Base-by-base conservation (phyloP, 2,329 filamentous ascomycete species). In the Calonectria hawksworthii region DNA sequence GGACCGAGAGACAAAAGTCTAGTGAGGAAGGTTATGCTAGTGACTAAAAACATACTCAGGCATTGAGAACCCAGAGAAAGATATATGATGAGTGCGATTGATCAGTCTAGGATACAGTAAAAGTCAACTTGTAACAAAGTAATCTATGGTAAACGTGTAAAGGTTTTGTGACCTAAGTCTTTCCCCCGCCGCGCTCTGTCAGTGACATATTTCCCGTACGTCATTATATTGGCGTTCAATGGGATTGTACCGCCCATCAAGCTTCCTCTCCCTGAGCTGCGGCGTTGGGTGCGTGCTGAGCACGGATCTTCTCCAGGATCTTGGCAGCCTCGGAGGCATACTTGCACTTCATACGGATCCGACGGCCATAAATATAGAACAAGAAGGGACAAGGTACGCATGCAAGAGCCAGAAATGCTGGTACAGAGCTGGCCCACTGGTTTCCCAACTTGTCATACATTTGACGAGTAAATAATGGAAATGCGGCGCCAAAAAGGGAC, bases 401-500 rank as follows among this genome's bases (percentile, higher is more conserved):
- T 16, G 59, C 69, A 41, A 71, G 36, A 14, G 61, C 59, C 21
- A 71, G n/a, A 16, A 71, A 66, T 4, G 69, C 69, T 7, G 69
- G 69, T 10, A 71, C 16, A 26, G 56, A 71, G 13, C 30, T 32
- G 3, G 69, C 69, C 69, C 61, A 71, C n/a, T 72, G 70, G 3
- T 41, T 52, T 10, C 70, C 70, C 7, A 72, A 36, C 16, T 51
- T 68, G 2, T 72, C 11, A 41, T 68, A 72, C 64, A 72, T 72
- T 3, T 75, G 47, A 11, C 82, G 84, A 3, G 92, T 93, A 82
- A 94, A 94, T 0, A 94, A 86, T 0, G 93, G 93, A 84, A 94
- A 94, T 0, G 89, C 91, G 2, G 91, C 90, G 72, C 92, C 93
- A 74, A 94, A 93, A 16, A 93, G 82, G 0, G 92, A 93, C 59